Evolutionary conservation across 2,329 filamentous ascomycete species (phyloP), one percentile per base, ranked within the genome.

Genomic region (Daldinia sp.): DNA sequence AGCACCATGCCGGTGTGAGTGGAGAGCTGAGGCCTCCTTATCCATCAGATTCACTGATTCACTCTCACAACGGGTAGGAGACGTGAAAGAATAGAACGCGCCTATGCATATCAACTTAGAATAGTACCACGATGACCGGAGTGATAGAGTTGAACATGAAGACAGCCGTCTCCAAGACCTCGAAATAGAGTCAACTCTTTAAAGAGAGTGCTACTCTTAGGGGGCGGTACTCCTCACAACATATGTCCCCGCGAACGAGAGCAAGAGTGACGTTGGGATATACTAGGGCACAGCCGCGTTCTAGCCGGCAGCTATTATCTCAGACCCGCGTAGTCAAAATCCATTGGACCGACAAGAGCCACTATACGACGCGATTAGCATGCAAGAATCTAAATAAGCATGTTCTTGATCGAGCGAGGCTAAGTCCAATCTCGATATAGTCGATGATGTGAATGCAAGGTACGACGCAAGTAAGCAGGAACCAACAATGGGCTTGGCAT

Each of bases 361-460:
- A 60, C 67, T 67, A 70, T 69, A 65, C 44, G 39, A 58, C 35
- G 30, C 35, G 30, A 35, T 68, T 51, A 70, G 69, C 54, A 65
- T 69, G 55, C 55, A 67, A 65, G 55, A 55, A 33, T 54, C 44
- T 69, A 63, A 53, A 37, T 64, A 44, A 2, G 35, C 23, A 42
- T 64, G 28, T 55, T 37, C 57, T 35, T 33, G 23, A 56, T 53
- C 20, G 46, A 61, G 42, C 7, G 58, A 53, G 64, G 67, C 67
- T 67, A 65, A 66, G 69, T 50, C 33, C 12, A 46, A 46, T 65
- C 64, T 70, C 61, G 53, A 70, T 66, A 68, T 68, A 68, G 69
- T 67, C 58, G 55, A 63, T 13, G 23, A 56, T 50, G 46, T 23
- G 26, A 35, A 63, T 63, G 67, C 67, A 56, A 67, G 55, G 67